Evolutionary conservation across 2,329 filamentous ascomycete species (phyloP), one percentile per base, ranked within the genome.

Genomic region (Fusarium bulbicola): DNA sequence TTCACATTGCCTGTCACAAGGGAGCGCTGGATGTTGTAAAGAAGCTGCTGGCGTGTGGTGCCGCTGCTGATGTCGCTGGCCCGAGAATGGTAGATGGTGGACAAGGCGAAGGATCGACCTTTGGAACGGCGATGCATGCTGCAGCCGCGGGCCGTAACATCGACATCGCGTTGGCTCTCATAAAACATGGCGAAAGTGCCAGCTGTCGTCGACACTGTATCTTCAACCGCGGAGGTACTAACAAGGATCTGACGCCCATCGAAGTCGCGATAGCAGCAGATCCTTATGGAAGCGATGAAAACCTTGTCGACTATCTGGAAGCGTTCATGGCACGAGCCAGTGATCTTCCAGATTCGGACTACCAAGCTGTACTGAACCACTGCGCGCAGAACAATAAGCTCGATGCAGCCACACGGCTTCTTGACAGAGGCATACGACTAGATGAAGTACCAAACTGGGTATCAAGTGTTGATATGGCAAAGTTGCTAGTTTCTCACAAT

Each of bases 91-190:
- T 40, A 9, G 43, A 72, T 15, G 53, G 68, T 0, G 68, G 68
- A 6, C 63, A 64, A 20, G 68, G 63, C 1, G 14, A 56, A 14
- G 58, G 57, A 0, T n/a, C 24, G 10, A 43, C 36, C 0, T 64
- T 39, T 2, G 68, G 68, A 10, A 59, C 63, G 1, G 68, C 68
- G 5, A 49, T 72, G n/a, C 68, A 72, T 14, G 68, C 68, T 14
- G 53, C 68, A 24, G 37, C 68, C 7, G 43, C 43, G 0, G 59
- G 65, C 1, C 7, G 5, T 0, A 37, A 59, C 1, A 14, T 65
- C 1, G 12, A 50, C 1, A 24, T 56, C 6, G 13, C 30, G 3
- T 15, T 30, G 3, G 5, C 16, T 9, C 20, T 72, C 1, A 52
- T 72, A 0, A 13, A 40, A 12, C 53, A 26, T 2, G 63, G 68